phyloP scores from a whole-genome alignment of 306 rosid species.

The Quercus cerris region DNA sequence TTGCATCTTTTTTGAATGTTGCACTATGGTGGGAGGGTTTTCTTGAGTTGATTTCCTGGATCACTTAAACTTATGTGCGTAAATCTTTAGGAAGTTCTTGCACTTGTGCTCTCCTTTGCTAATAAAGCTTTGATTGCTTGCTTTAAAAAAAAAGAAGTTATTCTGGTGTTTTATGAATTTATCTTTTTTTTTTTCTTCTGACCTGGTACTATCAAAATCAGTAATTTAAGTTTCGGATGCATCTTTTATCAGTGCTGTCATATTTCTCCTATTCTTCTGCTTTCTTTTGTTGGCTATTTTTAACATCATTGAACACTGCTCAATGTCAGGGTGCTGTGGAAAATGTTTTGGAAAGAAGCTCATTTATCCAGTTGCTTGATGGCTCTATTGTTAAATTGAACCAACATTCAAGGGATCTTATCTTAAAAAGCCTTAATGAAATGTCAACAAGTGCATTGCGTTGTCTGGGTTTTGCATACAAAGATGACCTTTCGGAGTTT shows the following conservation, averaged over 20 bases:
- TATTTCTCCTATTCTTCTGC: background rate
- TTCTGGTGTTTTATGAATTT: background rate
- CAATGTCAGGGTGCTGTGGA: conserved; percentile 81
- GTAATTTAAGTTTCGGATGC: background rate
- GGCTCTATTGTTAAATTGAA: conserved; percentile 66
- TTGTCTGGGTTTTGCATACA: conserved; percentile 94
- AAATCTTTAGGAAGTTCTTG: too few species aligned
- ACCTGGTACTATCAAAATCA: background rate
- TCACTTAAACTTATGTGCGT: background rate
- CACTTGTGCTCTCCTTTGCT: too few species aligned
- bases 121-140: too few species aligned
- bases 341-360: conserved; percentile 76
- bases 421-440: conserved; percentile 66
- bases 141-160: too few species aligned
- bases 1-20: too few species aligned
- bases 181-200: background rate
- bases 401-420: conserved; percentile 41
- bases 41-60: background rate
- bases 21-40: background rate
- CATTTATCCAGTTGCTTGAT: conserved; percentile 64
- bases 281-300: background rate
- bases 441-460: conserved; percentile 88
- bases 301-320: background rate
- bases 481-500: conserved; percentile 60
- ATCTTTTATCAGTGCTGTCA: background rate